Percentiles rank a stretch among this genome's conserved stretches.
phyloP scores from a whole-genome alignment of 139 green algal genomes.

The Tetradesmus obliquus region DNA sequence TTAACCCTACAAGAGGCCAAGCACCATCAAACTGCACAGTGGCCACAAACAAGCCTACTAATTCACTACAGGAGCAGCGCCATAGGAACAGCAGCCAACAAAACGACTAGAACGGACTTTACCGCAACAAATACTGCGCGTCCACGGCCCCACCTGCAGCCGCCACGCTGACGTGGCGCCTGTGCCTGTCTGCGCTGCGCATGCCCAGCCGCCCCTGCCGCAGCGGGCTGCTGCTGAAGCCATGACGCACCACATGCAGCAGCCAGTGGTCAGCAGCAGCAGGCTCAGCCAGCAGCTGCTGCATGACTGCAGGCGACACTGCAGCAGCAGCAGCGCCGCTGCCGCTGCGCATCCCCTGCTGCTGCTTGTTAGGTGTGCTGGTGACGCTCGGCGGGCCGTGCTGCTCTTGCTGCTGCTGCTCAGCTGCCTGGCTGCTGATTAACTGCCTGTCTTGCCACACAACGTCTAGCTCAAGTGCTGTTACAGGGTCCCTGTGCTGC shows the following conservation, averaged over 20 bases:
- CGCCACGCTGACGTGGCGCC: conserved; percentile 53
- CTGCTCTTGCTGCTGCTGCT: conserved; percentile 20
- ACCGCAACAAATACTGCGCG: too few relatives aligned
- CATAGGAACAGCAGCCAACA: too few relatives aligned
- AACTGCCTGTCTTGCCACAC: conserved; percentile 59
- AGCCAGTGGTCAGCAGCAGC: conserved; percentile 37
- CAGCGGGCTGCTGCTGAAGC: not conserved
- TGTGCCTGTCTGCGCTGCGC: conserved; percentile 18
- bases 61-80: too few relatives aligned
- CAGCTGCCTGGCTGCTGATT: not conserved
- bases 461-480: conserved; percentile 73
- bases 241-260: conserved; percentile 40
- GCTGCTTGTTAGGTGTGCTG: not conserved
- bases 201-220: conserved; percentile 38
- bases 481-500: conserved; percentile 60
- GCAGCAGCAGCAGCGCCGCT: not conserved
- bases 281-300: not conserved
- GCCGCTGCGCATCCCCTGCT: not conserved
- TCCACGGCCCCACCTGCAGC: conserved; percentile 26
- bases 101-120: too few relatives aligned
- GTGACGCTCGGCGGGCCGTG: not conserved
- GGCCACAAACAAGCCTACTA: not conserved
- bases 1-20: not conserved
- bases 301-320: not conserved
- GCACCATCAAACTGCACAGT: not conserved